A percentile compares a stretch with the other conserved stretches of the same genome.
Evolutionary conservation across 176 grass and related monocot genomes (phyloP).

Genomic region (Aegilops longissima): DNA sequence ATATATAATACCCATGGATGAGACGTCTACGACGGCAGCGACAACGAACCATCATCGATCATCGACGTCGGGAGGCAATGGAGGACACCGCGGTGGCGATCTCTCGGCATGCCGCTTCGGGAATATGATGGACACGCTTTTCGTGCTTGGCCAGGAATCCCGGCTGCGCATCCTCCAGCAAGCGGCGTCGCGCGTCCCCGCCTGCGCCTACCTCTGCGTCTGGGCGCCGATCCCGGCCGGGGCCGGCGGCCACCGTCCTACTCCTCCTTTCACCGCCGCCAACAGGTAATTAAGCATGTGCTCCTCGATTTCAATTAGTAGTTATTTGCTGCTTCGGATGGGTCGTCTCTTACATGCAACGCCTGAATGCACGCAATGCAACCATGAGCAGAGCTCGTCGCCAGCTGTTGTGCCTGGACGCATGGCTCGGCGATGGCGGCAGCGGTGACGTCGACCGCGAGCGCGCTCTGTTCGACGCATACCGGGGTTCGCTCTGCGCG

Average conservation of each 20-base stretch:
- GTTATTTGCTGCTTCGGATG: neutral
- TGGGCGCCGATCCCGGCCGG: slow-evolving; percentile 27
- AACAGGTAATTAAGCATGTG: slow-evolving; percentile 19
- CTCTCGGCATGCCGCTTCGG: neutral
- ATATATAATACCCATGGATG: neutral
- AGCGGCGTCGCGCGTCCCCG: slow-evolving; percentile 45
- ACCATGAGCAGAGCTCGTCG: slow-evolving; percentile 15
- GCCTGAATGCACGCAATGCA: neutral
- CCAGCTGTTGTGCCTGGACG: slow-evolving; percentile 40
- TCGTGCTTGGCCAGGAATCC: slow-evolving; percentile 41
- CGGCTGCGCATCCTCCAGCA: slow-evolving; percentile 43
- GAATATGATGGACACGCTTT: slow-evolving; percentile 38
- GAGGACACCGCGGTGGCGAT: neutral
- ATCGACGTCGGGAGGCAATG: neutral
- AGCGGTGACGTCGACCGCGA: neutral
- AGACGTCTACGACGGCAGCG: neutral
- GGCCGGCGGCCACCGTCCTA: neutral
- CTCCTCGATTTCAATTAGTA: neutral
- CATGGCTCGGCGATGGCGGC: slow-evolving; percentile 45
- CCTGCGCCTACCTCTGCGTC: slow-evolving; percentile 48
- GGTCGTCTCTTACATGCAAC: neutral
- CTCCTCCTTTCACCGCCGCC: neutral
- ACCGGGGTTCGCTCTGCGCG: slow-evolving; percentile 45
- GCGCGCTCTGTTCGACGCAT: slow-evolving; percentile 55
- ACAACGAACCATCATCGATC: neutral